Percentiles rank a stretch among this genome's conserved stretches.
phyloP scores from a whole-genome alignment of 2,329 filamentous ascomycete species.

The Phyllosticta citrichinensis region DNA sequence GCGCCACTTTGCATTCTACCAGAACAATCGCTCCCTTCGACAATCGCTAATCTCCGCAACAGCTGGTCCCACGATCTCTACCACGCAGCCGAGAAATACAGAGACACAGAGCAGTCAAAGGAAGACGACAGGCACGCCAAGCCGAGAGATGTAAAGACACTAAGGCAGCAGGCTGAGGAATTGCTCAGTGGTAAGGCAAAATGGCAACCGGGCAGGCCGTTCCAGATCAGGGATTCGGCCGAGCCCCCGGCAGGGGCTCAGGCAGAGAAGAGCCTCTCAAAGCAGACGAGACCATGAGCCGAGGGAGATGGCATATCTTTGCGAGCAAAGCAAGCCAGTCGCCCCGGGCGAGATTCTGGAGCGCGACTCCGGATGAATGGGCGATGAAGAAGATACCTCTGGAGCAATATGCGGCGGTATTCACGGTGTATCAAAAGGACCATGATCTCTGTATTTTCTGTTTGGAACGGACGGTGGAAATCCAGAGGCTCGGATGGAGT shows the following conservation, averaged over 20 bases:
- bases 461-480: no score
- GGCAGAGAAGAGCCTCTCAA: neutral
- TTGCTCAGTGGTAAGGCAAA: conserved; percentile 23
- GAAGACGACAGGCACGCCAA: conserved; percentile 8
- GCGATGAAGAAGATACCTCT: conserved; percentile 14
- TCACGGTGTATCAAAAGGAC: neutral
- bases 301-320: neutral
- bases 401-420: neutral
- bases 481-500: neutral
- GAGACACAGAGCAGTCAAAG: conserved; percentile 30
- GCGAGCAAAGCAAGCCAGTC: neutral
- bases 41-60: neutral
- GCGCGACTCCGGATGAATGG: conserved; percentile 13
- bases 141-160: conserved; percentile 13
- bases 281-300: neutral
- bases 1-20: neutral
- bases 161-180: conserved; percentile 17
- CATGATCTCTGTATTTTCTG: neutral
- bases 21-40: neutral
- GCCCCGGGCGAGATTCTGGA: conserved; percentile 4
- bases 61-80: conserved; percentile 56
- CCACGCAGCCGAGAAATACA: conserved; percentile 40
- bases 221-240: neutral
- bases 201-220: conserved; percentile 21
- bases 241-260: neutral